These are phyloP conservation scores for Trichaptum fuscoviolaceum DNA, from an alignment of 768 basidiomycete species.

Conservation along the genomic window DNA sequence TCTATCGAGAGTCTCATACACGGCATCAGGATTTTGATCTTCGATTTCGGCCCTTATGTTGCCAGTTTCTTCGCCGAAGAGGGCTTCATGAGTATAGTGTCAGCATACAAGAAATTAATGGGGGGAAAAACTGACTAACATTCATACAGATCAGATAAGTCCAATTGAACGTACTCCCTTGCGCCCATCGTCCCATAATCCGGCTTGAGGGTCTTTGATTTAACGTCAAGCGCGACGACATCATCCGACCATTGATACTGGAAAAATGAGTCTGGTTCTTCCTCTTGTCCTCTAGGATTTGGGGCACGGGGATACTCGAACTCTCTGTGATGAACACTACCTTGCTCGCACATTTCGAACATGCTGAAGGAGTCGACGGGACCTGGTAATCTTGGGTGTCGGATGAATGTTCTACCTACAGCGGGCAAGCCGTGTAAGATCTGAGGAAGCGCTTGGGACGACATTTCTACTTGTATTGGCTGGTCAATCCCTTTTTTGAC, in stretches of 20 bases:
- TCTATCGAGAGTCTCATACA: constrained; percentile 45
- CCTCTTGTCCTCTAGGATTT: constrained; percentile 13
- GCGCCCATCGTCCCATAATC: constrained; percentile 41
- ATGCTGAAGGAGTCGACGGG: constrained; percentile 24
- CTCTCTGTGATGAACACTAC: constrained; percentile 40
- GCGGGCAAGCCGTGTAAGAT: neutral
- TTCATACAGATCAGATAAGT: constrained; percentile 51
- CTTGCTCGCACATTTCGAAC: constrained; percentile 44
- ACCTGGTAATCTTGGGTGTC: neutral
- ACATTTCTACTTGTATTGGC: neutral
- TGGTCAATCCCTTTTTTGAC: neutral
- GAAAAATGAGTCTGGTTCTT: neutral
- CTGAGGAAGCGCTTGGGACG: neutral
- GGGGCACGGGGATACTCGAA: constrained; percentile 19
- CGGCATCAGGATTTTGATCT: constrained; percentile 26
- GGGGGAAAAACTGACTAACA: constrained; percentile 33
- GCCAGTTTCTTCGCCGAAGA: constrained; percentile 30
- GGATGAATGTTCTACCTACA: neutral
- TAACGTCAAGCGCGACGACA: constrained; percentile 31
- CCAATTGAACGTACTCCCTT: constrained; percentile 39
- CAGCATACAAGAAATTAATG: constrained; percentile 2
- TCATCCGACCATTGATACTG: constrained; percentile 34
- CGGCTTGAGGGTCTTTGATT: constrained; percentile 21
- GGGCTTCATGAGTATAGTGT: constrained; percentile 24
- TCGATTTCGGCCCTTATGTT: constrained; percentile 26